A percentile compares a stretch with the other conserved stretches of the same genome.
Conservation (phyloP, 1,284 basidiomycete genomes). For the Rhodotorula mucilaginosa region DNA sequence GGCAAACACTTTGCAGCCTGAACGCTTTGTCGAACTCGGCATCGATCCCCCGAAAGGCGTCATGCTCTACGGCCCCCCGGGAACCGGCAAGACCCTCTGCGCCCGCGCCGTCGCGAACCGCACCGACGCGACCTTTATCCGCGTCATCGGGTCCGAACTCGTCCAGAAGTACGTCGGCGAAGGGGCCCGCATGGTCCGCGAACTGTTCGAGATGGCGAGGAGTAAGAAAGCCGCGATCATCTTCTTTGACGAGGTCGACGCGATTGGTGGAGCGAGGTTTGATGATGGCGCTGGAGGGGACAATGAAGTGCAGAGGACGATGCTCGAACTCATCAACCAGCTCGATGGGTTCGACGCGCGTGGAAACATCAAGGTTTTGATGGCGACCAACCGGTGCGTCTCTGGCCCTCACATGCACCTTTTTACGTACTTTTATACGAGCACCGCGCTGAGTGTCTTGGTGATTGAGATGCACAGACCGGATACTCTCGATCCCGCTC, state of each 20-base stretch:
- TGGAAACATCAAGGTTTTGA: conserved; percentile 99
- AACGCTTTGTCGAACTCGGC: conserved; percentile 95
- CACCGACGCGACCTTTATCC: conserved; percentile 98
- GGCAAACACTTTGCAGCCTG: conserved; percentile 62
- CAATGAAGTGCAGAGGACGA: conserved; percentile 99
- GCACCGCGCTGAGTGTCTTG: too few relatives aligned
- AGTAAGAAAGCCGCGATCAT: conserved; percentile 99
- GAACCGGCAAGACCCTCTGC: conserved; percentile 97
- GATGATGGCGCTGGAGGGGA: conserved; percentile 99
- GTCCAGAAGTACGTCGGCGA: conserved; percentile 99
- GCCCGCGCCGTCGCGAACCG: conserved; percentile 97
- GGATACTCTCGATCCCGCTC: conserved; percentile 95
- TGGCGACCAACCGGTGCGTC: conserved; percentile 90
- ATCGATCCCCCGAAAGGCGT: conserved; percentile 99
- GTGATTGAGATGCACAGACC: conserved; percentile 59
- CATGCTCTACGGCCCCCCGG: conserved; percentile 89
- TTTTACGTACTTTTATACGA: too few relatives aligned
- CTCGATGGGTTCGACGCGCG: conserved; percentile 97
- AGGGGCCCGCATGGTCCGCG: conserved; percentile 97
- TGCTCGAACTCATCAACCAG: conserved; percentile 99
- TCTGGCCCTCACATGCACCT: too few relatives aligned
- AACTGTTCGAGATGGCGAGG: conserved; percentile 98
- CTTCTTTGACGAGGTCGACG: conserved; percentile 98
- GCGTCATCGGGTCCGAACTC: conserved; percentile 96
- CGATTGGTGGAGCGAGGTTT: conserved; percentile 93